These are phyloP conservation scores for Blastocystis hominis DNA, from an alignment of 352 stramenopile species.

Conservation along the genomic window DNA sequence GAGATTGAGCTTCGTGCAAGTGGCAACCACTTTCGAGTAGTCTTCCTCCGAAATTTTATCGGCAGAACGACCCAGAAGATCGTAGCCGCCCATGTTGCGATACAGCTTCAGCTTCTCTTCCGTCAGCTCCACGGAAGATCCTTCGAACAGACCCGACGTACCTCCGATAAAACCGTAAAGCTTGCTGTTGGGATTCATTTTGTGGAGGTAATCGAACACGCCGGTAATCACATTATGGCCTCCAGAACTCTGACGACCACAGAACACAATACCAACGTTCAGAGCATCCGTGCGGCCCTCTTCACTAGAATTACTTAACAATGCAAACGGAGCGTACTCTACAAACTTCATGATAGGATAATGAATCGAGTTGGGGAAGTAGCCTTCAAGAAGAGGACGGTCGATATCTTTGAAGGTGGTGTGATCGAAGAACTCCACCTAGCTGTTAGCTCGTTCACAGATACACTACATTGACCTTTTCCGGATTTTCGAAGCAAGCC, in stretches of 20 bases:
- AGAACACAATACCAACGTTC: constrained; percentile 64
- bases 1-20: constrained; percentile 60
- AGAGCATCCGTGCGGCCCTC: not conserved
- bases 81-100: constrained; percentile 65
- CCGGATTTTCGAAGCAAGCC: not conserved
- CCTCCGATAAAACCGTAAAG: constrained; percentile 63
- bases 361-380: not conserved
- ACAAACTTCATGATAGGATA: not conserved
- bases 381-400: not conserved
- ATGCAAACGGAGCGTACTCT: not conserved
- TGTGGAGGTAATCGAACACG: constrained; percentile 65
- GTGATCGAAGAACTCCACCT: constrained; percentile 35
- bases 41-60: constrained; percentile 65
- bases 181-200: constrained; percentile 35
- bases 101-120: constrained; percentile 63
- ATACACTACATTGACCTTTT: not conserved
- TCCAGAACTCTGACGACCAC: too few relatives aligned
- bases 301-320: not conserved
- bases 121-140: constrained; percentile 61
- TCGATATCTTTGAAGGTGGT: constrained; percentile 40
- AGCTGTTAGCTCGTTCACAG: not conserved
- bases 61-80: constrained; percentile 64
- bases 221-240: constrained; percentile 68
- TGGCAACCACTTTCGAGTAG: constrained; percentile 59
- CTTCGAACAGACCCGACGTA: constrained; percentile 62